These are phyloP conservation scores for Diplodia seriata DNA, from an alignment of 2,329 filamentous ascomycete species.

Conservation along the genomic window DNA sequence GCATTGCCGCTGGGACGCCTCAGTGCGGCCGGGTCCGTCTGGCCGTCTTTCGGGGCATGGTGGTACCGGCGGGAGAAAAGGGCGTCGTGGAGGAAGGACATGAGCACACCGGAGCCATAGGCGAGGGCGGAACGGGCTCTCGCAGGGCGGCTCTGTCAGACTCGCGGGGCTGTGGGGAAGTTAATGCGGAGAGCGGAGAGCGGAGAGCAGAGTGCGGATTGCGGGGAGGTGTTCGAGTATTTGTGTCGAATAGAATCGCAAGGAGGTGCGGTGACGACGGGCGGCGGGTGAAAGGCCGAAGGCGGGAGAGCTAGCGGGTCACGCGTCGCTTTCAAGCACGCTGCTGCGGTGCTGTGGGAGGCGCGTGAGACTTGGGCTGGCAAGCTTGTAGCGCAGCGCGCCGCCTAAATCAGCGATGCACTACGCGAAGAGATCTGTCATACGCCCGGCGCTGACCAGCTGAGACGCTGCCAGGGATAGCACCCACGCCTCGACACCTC, in stretches of 20 bases:
- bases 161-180: conserved; percentile 18
- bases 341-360: neutral
- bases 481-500: conserved; percentile 2
- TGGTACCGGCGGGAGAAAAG: conserved; percentile 30
- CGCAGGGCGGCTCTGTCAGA: conserved; percentile 1
- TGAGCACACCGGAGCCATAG: conserved; percentile 30
- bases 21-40: neutral
- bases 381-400: conserved; percentile 3
- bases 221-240: conserved; percentile 29
- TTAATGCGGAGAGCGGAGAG: conserved; percentile 23
- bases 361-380: conserved; percentile 16
- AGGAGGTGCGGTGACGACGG: conserved; percentile 23
- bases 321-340: conserved; percentile 17
- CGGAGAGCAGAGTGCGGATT: conserved; percentile 2
- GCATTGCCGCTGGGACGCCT: conserved; percentile 34
- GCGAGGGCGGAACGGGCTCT: neutral
- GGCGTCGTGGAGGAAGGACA: conserved; percentile 33
- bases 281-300: conserved; percentile 23
- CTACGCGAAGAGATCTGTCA: conserved; percentile 29
- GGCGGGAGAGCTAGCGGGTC: conserved; percentile 15
- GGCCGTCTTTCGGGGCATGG: neutral
- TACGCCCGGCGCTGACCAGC: conserved; percentile 28
- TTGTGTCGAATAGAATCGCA: conserved; percentile 26
- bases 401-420: conserved; percentile 25
- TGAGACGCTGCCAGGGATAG: conserved; percentile 27